A percentile compares a stretch with the other conserved stretches of the same genome.
Conservation (phyloP, 2,329 filamentous ascomycete genomes). For the Aspergillus tamarii region DNA sequence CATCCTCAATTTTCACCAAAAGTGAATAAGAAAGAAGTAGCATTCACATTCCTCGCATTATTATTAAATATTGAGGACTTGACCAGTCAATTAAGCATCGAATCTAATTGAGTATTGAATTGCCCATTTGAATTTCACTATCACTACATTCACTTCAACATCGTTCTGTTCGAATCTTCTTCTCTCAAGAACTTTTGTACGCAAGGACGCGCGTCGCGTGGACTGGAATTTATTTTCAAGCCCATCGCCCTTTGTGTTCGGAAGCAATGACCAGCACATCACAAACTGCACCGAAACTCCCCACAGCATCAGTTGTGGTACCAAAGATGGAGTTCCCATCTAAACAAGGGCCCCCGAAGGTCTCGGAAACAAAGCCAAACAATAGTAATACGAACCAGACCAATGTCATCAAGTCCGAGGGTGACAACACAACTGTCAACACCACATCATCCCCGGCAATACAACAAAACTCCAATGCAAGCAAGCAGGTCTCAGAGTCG, state of each 20-base stretch:
- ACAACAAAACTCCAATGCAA: slow-evolving; percentile 1
- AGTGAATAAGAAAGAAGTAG: neutral
- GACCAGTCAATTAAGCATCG: neutral
- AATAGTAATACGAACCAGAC: neutral
- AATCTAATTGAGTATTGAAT: neutral
- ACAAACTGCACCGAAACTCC: slow-evolving; percentile 6
- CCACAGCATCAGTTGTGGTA: slow-evolving; percentile 19
- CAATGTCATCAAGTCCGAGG: neutral
- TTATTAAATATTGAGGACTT: neutral
- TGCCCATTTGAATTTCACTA: neutral
- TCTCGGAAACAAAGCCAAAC: neutral
- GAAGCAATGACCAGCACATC: slow-evolving; percentile 12
- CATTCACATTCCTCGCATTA: neutral
- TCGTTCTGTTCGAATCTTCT: neutral
- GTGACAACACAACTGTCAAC: slow-evolving; percentile 5
- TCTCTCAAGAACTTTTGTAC: neutral
- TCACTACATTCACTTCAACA: neutral
- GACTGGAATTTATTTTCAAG: neutral
- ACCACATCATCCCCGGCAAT: neutral
- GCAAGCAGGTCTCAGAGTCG: slow-evolving; percentile 30
- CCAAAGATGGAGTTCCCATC: slow-evolving; percentile 22
- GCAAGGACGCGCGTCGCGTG: neutral
- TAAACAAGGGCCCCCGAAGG: slow-evolving; percentile 1
- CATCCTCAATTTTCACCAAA: neutral
- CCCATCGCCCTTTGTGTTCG: neutral